These are phyloP conservation scores for Solanum aculeatissimum DNA, from an alignment of 305 asterid genomes.

Conservation along the genomic window DNA sequence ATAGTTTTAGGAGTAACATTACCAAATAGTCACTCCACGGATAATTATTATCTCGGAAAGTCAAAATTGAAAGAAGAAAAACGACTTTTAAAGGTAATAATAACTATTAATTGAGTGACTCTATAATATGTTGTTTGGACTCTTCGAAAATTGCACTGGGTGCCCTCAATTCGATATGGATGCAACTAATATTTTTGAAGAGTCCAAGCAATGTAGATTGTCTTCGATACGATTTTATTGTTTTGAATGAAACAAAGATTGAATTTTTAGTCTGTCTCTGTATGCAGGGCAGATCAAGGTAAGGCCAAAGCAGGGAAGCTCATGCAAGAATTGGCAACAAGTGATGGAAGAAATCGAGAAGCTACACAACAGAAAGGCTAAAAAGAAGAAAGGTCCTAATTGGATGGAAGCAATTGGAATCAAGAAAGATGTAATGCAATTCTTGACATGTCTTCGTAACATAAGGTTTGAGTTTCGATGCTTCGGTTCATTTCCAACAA, in stretches of 20 bases:
- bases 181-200: not conserved
- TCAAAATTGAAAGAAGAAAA: not conserved
- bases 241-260: not conserved
- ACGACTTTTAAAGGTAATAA: no score
- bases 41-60: not conserved
- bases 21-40: no score
- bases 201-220: not conserved
- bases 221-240: not conserved
- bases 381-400: slow-evolving; percentile 23
- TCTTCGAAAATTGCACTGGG: not conserved
- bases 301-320: slow-evolving; percentile 23
- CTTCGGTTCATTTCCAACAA: slow-evolving; percentile 53
- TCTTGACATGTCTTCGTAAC: slow-evolving; percentile 58
- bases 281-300: slow-evolving; percentile 61
- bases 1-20: not conserved
- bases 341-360: slow-evolving; percentile 94
- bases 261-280: not conserved
- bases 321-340: slow-evolving; percentile 82
- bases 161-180: no score
- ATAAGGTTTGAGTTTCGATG: slow-evolving; percentile 76
- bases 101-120: no score
- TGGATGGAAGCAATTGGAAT: slow-evolving; percentile 62
- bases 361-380: slow-evolving; percentile 41
- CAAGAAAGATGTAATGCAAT: slow-evolving; percentile 71
- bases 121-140: not conserved